Conservation (phyloP, 2,329 filamentous ascomycete species). For the Diplodia sapinea region DNA sequence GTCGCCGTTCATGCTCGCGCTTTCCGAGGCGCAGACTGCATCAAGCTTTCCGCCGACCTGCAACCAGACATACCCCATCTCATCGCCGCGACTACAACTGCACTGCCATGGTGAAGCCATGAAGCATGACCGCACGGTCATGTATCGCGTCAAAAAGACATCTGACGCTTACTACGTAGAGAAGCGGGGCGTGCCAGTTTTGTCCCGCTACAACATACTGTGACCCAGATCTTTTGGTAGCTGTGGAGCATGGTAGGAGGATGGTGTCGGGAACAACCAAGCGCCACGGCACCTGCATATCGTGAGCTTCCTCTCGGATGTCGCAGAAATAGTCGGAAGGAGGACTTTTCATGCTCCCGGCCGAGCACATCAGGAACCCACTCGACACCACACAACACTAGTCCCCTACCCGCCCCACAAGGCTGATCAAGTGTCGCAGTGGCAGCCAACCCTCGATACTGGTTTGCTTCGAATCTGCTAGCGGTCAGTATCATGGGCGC, state of each 20-base stretch:
- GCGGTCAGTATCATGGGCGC: not conserved
- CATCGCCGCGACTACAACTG: not conserved
- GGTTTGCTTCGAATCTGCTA: not conserved
- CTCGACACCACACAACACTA: not conserved
- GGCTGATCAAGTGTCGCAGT: not conserved
- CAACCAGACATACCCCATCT: not conserved
- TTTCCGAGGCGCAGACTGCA: constrained; percentile 6
- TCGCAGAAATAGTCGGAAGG: not conserved
- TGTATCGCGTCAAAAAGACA: not conserved
- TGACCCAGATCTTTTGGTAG: not conserved
- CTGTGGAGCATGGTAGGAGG: not conserved
- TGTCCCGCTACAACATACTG: not conserved
- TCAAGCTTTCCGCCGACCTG: constrained; percentile 2
- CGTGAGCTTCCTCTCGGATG: not conserved
- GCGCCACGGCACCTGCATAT: not conserved
- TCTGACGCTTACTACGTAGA: not conserved
- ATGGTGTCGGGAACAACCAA: not conserved
- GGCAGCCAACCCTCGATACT: not conserved
- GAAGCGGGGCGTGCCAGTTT: not conserved
- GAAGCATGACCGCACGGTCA: not conserved
- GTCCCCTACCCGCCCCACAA: not conserved
- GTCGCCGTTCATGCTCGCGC: too few species aligned
- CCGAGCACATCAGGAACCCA: not conserved
- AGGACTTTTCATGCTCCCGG: not conserved
- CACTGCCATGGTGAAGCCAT: not conserved